These are phyloP conservation scores for Nelumbo lutea DNA, from an alignment of 164 flowering plant genomes.

Conservation along the genomic window DNA sequence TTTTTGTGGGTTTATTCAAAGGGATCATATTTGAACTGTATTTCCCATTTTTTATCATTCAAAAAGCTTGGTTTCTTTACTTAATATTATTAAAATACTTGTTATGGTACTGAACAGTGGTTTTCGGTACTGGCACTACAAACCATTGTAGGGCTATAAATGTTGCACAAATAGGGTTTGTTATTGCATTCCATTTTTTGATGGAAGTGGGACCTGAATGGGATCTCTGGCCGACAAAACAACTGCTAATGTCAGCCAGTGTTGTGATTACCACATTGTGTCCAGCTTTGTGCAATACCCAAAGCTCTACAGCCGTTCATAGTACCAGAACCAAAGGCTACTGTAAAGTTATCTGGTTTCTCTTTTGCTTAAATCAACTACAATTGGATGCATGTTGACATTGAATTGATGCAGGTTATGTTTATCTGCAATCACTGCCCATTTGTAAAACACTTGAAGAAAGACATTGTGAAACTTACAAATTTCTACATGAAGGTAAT, in stretches of 20 bases:
- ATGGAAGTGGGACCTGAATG: no score
- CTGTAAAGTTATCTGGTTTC: neutral
- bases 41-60: neutral
- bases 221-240: no score
- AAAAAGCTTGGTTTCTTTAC: neutral
- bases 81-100: neutral
- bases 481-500: conserved; percentile 72
- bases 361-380: neutral
- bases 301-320: no score
- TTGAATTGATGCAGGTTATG: conserved; percentile 60
- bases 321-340: no score
- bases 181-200: no score
- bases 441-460: conserved; percentile 78
- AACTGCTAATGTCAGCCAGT: no score
- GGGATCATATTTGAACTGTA: neutral
- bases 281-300: no score
- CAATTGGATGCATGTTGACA: neutral
- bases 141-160: no score
- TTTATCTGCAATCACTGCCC: conserved; percentile 97
- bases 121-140: no score
- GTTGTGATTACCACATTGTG: no score
- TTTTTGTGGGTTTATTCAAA: neutral
- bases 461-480: conserved; percentile 73
- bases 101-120: no score
- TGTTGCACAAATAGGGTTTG: no score